Evolutionary conservation across 2,329 filamentous ascomycete species (phyloP).

Genomic region (Camillea tinctor): DNA sequence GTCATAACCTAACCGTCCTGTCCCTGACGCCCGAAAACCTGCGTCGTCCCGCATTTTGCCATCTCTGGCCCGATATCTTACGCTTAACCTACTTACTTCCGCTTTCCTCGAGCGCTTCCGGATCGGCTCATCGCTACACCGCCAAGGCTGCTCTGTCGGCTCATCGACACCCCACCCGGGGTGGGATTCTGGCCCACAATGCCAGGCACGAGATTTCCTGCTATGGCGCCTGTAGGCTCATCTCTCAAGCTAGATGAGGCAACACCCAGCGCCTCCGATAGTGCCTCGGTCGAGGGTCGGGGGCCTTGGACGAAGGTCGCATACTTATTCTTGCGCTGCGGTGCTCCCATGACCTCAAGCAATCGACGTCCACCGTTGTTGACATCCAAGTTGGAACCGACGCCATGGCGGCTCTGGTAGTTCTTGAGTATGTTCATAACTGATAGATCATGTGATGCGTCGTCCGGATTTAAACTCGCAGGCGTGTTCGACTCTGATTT

Average conservation of each 20-base stretch:
- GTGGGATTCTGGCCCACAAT: conserved; percentile 20
- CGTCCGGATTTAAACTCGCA: conserved; percentile 48
- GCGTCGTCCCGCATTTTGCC: background rate
- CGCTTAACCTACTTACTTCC: conserved; percentile 28
- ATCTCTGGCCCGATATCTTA: background rate
- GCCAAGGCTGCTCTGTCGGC: conserved; percentile 54
- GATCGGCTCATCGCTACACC: conserved; percentile 57
- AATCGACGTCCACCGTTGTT: conserved; percentile 53
- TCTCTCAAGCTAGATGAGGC: conserved; percentile 43
- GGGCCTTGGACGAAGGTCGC: conserved; percentile 47
- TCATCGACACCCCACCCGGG: conserved; percentile 48
- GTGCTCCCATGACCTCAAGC: conserved; percentile 53
- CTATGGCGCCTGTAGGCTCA: conserved; percentile 34
- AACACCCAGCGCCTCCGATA: conserved; percentile 51
- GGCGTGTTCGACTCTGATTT: conserved; percentile 57
- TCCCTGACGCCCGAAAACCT: background rate
- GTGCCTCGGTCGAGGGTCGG: conserved; percentile 47
- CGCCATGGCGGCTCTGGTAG: conserved; percentile 53
- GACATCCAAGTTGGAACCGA: conserved; percentile 55
- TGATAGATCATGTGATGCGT: conserved; percentile 53
- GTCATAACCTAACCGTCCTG: background rate
- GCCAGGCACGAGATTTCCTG: conserved; percentile 20
- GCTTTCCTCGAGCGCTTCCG: conserved; percentile 47
- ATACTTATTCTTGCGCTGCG: conserved; percentile 47
- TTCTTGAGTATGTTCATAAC: conserved; percentile 59